Evolutionary conservation across 371 early-diverging fungal genomes (phyloP).

Genomic region (Polyrhizophydium stewartii): DNA sequence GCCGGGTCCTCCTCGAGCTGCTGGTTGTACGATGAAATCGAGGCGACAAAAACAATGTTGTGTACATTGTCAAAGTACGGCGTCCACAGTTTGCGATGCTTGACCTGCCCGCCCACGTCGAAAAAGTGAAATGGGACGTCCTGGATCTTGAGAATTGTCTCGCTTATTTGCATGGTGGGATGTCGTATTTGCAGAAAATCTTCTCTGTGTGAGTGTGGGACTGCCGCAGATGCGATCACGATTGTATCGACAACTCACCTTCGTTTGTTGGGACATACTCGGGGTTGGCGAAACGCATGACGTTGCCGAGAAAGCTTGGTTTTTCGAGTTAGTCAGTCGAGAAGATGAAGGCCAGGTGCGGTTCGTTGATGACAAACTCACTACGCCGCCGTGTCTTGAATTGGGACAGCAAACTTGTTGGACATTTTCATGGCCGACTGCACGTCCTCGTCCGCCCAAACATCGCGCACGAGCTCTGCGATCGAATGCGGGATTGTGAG

Average conservation of each 20-base stretch:
- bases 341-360: no score
- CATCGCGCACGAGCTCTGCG: background rate
- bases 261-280: background rate
- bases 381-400: background rate
- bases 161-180: background rate
- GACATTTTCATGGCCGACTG: background rate
- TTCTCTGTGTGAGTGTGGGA: background rate
- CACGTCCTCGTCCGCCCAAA: background rate
- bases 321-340: no score
- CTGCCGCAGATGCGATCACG: no score
- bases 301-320: background rate
- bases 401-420: background rate
- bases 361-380: background rate
- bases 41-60: slow-evolving; percentile 56
- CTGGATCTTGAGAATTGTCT: background rate
- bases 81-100: slow-evolving; percentile 87
- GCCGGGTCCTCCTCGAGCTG: slow-evolving; percentile 58
- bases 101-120: slow-evolving; percentile 45
- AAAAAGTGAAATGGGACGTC: slow-evolving; percentile 11
- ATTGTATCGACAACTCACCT: background rate
- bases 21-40: slow-evolving; percentile 73
- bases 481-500: background rate
- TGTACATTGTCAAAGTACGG: slow-evolving; percentile 79
- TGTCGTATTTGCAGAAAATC: background rate
- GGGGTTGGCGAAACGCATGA: background rate